Percentiles rank a stretch among this genome's conserved stretches.
These are phyloP conservation scores for Pugionium dolabratum DNA, from an alignment of 345 rosid species.

Conservation along the genomic window DNA sequence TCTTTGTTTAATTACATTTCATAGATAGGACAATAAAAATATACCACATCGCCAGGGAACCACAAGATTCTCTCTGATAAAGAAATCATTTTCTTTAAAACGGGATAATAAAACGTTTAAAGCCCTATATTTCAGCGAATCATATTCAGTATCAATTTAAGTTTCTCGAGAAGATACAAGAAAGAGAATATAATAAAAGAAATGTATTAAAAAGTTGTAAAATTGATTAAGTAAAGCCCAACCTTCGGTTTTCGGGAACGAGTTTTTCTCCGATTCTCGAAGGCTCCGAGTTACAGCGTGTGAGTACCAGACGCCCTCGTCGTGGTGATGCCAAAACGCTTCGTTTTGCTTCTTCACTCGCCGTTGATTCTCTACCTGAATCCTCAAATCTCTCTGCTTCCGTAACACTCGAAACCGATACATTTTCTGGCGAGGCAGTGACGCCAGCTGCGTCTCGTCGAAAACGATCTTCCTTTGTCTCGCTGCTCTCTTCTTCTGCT, in stretches of 20 bases:
- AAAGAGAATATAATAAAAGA: background rate
- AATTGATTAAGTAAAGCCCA: constrained; percentile 58
- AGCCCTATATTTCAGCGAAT: constrained; percentile 31
- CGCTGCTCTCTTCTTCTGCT: constrained; percentile 29
- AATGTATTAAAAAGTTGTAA: background rate
- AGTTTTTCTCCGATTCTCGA: constrained; percentile 64
- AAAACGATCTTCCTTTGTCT: constrained; percentile 21
- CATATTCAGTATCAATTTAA: constrained; percentile 20
- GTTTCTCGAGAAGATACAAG: constrained; percentile 21
- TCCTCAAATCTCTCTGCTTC: constrained; percentile 40
- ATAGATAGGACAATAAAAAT: constrained; percentile 16
- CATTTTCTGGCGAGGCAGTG: constrained; percentile 38
- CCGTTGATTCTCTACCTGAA: constrained; percentile 26
- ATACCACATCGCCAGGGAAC: constrained; percentile 30
- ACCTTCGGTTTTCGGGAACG: constrained; percentile 58
- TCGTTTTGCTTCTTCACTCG: constrained; percentile 35
- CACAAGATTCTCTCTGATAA: constrained; percentile 41
- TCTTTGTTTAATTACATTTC: constrained; percentile 33
- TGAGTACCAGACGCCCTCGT: constrained; percentile 49
- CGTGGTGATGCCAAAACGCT: constrained; percentile 31
- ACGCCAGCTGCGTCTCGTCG: constrained; percentile 31
- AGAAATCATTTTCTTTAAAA: background rate
- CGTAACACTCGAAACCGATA: constrained; percentile 32
- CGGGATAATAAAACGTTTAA: background rate
- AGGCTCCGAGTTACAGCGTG: constrained; percentile 88